These are phyloP conservation scores for Adenanthera pavonina DNA, from an alignment of 306 rosid species.

Conservation along the genomic window DNA sequence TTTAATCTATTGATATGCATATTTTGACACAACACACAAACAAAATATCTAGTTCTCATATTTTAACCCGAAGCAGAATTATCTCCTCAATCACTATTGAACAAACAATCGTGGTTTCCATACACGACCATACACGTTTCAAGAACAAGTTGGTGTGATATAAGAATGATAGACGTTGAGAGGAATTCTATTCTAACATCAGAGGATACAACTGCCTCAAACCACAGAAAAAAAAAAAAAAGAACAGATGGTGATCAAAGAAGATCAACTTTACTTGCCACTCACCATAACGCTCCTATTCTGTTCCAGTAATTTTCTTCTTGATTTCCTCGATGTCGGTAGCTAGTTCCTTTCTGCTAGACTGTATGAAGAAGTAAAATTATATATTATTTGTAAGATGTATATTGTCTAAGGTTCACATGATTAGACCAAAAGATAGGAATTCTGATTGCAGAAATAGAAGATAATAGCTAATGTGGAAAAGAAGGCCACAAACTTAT, in stretches of 20 bases:
- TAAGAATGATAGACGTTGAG: constrained; percentile 46
- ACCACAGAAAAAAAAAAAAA: constrained; percentile 23
- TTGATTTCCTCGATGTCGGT: constrained; percentile 81
- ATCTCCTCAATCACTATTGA: neutral
- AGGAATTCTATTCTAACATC: constrained; percentile 58
- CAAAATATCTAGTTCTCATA: neutral
- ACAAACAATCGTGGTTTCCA: constrained; percentile 27
- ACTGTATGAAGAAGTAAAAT: constrained; percentile 50
- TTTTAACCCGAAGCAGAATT: neutral
- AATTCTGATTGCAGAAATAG: constrained; percentile 8
- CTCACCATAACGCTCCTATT: constrained; percentile 47
- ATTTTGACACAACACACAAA: neutral
- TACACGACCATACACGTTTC: constrained; percentile 48
- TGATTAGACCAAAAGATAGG: neutral
- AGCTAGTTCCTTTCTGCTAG: constrained; percentile 93
- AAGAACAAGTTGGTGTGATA: constrained; percentile 43
- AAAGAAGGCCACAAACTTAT: too few relatives aligned
- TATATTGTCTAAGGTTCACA: neutral
- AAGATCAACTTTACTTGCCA: constrained; percentile 39
- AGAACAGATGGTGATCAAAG: constrained; percentile 47
- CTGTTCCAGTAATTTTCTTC: constrained; percentile 96
- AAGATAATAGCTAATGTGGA: neutral
- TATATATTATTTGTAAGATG: constrained; percentile 27
- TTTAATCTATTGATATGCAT: neutral
- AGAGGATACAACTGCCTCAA: constrained; percentile 51